Percentiles rank a stretch among this genome's conserved stretches.
Conservation (phyloP, 2,329 filamentous ascomycete species). For the Graphiopsis chlorocephala region DNA sequence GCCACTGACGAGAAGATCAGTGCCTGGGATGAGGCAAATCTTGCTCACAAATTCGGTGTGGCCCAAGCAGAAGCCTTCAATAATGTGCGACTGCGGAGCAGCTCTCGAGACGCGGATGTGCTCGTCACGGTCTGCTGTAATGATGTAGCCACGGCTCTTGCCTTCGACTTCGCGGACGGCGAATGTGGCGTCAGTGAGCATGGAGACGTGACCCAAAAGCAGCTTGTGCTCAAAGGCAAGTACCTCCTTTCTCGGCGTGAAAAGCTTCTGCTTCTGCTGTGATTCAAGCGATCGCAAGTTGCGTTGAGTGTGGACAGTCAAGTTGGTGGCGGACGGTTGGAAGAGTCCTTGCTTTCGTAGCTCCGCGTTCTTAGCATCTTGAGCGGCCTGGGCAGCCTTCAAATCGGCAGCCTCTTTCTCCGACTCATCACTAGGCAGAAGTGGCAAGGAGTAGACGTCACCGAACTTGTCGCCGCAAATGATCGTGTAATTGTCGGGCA, state of each 20-base stretch:
- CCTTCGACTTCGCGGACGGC: constrained; percentile 49
- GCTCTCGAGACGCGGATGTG: constrained; percentile 87
- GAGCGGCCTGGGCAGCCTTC: constrained; percentile 23
- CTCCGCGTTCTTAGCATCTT: constrained; percentile 21
- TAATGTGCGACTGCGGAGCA: constrained; percentile 78
- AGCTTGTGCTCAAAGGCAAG: constrained; percentile 69
- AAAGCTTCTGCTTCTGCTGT: constrained; percentile 49
- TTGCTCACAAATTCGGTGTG: constrained; percentile 82
- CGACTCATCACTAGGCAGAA: constrained; percentile 49
- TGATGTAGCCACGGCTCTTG: constrained; percentile 55
- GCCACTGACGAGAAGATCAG: constrained; percentile 73
- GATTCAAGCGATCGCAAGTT: constrained; percentile 58
- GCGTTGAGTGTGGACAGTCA: constrained; percentile 62
- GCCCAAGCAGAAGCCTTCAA: constrained; percentile 85
- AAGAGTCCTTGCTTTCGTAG: constrained; percentile 34
- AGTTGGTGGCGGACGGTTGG: constrained; percentile 53
- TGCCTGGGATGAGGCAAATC: constrained; percentile 61
- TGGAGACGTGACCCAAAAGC: constrained; percentile 88
- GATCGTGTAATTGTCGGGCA: constrained; percentile 68
- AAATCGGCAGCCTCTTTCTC: constrained; percentile 29
- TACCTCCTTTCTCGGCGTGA: constrained; percentile 46
- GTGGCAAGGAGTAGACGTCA: constrained; percentile 85
- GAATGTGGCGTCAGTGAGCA: constrained; percentile 74
- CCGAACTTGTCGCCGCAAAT: constrained; percentile 92
- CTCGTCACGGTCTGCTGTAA: constrained; percentile 69